These are phyloP conservation scores for Teunomyces panamensis DNA, from an alignment of 805 yeast genomes.

Conservation along the genomic window DNA sequence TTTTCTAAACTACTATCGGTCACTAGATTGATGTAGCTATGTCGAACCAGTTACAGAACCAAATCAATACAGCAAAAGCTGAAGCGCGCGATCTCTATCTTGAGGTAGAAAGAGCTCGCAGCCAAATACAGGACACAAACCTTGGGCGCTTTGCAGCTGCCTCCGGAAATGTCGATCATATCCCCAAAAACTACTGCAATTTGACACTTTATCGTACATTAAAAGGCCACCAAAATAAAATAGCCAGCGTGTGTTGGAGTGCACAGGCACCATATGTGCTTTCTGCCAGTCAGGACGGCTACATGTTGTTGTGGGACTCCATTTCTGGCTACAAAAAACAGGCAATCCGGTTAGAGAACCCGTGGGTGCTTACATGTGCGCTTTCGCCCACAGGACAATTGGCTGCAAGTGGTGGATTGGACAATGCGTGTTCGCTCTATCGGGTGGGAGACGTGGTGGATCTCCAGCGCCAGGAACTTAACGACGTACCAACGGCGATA, in stretches of 20 bases:
- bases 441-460: constrained; percentile 20
- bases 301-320: constrained; percentile 79
- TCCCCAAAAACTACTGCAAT: constrained; percentile 21
- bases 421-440: constrained; percentile 74
- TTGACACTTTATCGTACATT: constrained; percentile 38
- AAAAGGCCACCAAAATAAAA: constrained; percentile 70
- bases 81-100: constrained; percentile 47
- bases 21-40: neutral
- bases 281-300: constrained; percentile 85
- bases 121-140: constrained; percentile 44
- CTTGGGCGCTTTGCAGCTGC: constrained; percentile 36
- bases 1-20: neutral
- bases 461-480: constrained; percentile 14
- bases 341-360: constrained; percentile 69
- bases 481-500: constrained; percentile 30
- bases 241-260: constrained; percentile 69
- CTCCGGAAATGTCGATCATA: constrained; percentile 20
- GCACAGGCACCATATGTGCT: constrained; percentile 56
- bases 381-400: constrained; percentile 62
- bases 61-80: constrained; percentile 30
- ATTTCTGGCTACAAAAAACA: constrained; percentile 65
- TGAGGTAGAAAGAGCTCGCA: constrained; percentile 46
- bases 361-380: constrained; percentile 78
- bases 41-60: neutral
- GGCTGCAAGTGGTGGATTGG: constrained; percentile 81